Evolutionary conservation across 208 protist species (phyloP).

Genomic region (Acanthamoeba culbertsoni): DNA sequence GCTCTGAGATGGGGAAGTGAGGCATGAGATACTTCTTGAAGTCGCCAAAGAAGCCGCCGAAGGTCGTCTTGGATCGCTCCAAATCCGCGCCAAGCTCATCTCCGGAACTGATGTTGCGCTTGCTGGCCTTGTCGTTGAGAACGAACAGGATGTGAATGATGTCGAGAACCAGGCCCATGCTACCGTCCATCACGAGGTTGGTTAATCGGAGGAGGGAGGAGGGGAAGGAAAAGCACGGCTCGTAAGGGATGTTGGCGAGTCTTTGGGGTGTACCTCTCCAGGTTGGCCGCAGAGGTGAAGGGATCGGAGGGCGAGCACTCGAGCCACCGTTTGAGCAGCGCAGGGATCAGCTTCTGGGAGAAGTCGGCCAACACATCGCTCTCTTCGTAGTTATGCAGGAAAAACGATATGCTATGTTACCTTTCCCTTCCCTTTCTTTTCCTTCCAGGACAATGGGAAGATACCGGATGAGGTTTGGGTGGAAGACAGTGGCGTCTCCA

Average conservation of each 20-base stretch:
- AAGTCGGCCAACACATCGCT: background rate
- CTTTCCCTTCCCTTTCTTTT: background rate
- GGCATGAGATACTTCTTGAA: constrained; percentile 36
- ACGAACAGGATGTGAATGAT: constrained; percentile 35
- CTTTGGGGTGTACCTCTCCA: background rate
- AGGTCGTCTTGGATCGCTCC: background rate
- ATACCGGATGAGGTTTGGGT: background rate
- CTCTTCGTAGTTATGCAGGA: background rate
- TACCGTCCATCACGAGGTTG: background rate
- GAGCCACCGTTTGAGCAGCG: constrained; percentile 26
- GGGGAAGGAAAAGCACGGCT: background rate
- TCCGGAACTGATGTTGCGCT: background rate
- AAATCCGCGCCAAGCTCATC: background rate
- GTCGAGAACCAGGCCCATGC: constrained; percentile 12
- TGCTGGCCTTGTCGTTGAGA: background rate
- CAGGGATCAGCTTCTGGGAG: background rate
- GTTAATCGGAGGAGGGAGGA: background rate
- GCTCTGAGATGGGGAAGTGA: constrained; percentile 1
- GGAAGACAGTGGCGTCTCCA: too few relatives aligned
- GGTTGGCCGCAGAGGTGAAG: background rate
- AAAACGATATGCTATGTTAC: background rate
- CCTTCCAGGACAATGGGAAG: background rate
- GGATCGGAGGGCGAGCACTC: constrained; percentile 8
- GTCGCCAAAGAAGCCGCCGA: background rate
- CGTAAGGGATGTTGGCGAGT: background rate